Base-by-base conservation (phyloP, 768 basidiomycete species). In the Holtermanniella nyarrowii region DNA sequence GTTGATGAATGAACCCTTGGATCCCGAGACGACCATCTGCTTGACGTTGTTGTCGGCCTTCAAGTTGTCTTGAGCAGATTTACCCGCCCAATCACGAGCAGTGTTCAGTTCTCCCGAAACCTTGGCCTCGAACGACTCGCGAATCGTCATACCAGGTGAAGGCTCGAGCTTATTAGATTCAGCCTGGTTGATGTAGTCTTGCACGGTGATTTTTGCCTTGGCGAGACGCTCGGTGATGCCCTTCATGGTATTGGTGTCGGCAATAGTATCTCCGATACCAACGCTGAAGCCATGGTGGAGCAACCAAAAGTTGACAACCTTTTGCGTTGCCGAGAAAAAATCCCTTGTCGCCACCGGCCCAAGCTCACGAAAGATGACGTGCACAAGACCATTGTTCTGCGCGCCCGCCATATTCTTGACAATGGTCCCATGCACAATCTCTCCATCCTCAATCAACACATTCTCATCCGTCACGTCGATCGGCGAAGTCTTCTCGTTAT, bases 31-130 rank as follows among this genome's bases (percentile, higher is more conserved):
- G 66, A 97, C 93, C 95, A 99, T 99, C 79, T 97, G 95, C 78
- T 97, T 99, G 76, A 97, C 91, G 63, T 97, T 96, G 78, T 99
- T 97, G 74, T 95, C 91, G 71, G 88, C 88, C 78, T 97, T 97
- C 79, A 97, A 77, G 68, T 84, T 84, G 75, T 89, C 85, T 75
- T 97, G 89, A n/a, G 91, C 93, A 42, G 84, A 86, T 69, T 89
- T 88, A 76, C 95, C 95, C 24, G 89, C 89, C 44, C 80, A 80
- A 67, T 97, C 95, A 78, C 91, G 89, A 59, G 93, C 95, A 72
- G 84, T 76, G 70, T 99, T 96, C 62, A 99, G 80, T 69, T 88
- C 82, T 23, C 82, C 82, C 65, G 95, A 88, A 46, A 96, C 89
- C 62, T 79, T 76, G 66, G 85, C 88, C 75, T 99, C 93, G 74